Evolutionary conservation across 2,329 filamentous ascomycete genomes (phyloP), one percentile per base, ranked within the genome.

Genomic region (Clathrospora elynae): DNA sequence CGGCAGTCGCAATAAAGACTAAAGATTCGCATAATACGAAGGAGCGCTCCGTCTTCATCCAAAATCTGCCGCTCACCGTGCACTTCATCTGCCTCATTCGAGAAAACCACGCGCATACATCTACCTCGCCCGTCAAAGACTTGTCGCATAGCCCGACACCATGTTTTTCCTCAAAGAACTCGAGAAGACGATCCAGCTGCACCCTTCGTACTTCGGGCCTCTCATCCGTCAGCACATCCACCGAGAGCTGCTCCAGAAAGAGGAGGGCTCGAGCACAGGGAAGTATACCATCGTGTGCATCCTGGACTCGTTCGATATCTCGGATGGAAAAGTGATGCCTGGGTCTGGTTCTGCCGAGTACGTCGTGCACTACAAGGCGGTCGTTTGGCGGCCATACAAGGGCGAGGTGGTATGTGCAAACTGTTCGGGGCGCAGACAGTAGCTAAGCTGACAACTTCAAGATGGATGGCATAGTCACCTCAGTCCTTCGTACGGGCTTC

Each of bases 91-190:
- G 17, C 29, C 26, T 46, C 30, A 25, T 20, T 9, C 20, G 29
- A 20, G 9, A 46, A 39, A 46, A 20, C 47, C 38, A 32, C 47
- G 38, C 43, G 37, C 42, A 42, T 44, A 30, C 32, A n/a, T 20
- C 28, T n/a, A 33, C 18, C 35, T 34, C 38, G 18, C 40, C 47
- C 46, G 35, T 16, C 46, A 42, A 47, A 17, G 30, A 24, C 36
- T 13, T 34, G 24, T 42, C 39, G 32, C 45, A 41, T 49, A 37
- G 26, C 39, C 49, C 53, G 72, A n/a, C 38, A 75, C 53, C 61
- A 99, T 99, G 93, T 99, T 97, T 74, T 99, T 99, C 78, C 88
- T 99, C 55, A 90, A 96, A 74, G 92, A 96, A 68, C 86, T 97
- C 73, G 90, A 96, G 75, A 90, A 92, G 68, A 87, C 89, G 67